Base-by-base conservation (phyloP, 2,329 filamentous ascomycete species). In the Beauveria caledonica region DNA sequence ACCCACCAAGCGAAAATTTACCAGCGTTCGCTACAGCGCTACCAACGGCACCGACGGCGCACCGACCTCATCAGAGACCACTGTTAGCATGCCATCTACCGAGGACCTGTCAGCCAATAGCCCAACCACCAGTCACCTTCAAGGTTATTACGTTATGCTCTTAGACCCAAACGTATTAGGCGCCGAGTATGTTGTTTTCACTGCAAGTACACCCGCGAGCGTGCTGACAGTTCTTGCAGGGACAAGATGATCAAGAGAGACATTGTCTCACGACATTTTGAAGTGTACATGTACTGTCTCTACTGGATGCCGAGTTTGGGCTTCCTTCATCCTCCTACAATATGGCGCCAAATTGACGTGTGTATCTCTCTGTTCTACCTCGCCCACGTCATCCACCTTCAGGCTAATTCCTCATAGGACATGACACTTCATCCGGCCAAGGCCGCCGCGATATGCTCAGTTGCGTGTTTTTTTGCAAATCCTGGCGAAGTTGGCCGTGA, bases 281-380 rank as follows among this genome's bases (percentile, higher is more conserved):
- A 75, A 52, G 72, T 71, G 1, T 77, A 74, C 61, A 74, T 77
- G 60, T 68, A 73, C 27, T 66, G 72, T 42, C 64, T 76, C 48
- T 75, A 72, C 61, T 71, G 69, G 61, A 68, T 76, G 25, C 75
- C 74, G 5, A 74, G 72, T 58, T 68, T 75, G 61, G 72, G 73
- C 11, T 74, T 76, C 58, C 66, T 77, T 5, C 73, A 76, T 48
- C 72, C 69, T 3, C 66, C 66, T 6, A 71, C 67, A 9, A 70
- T 70, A 3, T 74, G 73, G 54, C 66, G 65, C 27, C 68, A 74
- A 33, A 70, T 77, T 17, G 67, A 75, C 58, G 70, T 73, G 64
- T 10, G 63, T 17, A 11, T 46, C n/a, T n/a, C 29, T 50, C 21
- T 8, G 7, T 10, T 29, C 21, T 19, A 44, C n/a, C 51, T 42